Evolutionary conservation across 2,329 filamentous ascomycete species (phyloP).

Genomic region (Davidsoniella virescens): DNA sequence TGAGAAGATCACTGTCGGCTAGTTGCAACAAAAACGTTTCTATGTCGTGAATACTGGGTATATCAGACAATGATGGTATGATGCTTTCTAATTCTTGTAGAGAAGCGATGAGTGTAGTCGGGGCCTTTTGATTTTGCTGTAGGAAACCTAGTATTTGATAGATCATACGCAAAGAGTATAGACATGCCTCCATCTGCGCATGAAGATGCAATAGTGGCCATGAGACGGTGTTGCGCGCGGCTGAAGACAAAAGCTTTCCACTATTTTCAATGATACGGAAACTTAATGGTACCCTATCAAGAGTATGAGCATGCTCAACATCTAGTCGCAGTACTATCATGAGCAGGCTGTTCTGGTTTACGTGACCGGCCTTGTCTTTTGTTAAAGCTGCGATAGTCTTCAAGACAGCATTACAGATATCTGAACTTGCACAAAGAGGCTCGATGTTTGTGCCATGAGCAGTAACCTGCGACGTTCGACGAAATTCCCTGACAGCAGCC

Average conservation of each 20-base stretch:
- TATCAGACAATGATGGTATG: background rate
- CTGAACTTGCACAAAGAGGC: no score
- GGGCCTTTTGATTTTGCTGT: background rate
- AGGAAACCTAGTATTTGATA: conserved; percentile 20
- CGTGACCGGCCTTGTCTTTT: background rate
- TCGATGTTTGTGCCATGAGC: conserved; percentile 2
- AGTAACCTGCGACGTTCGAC: conserved; percentile 18
- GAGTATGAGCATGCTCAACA: conserved; percentile 13
- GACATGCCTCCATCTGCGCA: conserved; percentile 39
- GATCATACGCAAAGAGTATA: conserved; percentile 27
- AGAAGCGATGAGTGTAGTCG: no score
- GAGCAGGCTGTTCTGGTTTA: background rate
- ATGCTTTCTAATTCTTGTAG: background rate
- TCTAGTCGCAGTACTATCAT: conserved; percentile 13
- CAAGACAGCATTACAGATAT: background rate
- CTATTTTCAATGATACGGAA: background rate
- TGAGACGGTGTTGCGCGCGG: conserved; percentile 17
- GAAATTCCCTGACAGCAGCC: conserved; percentile 20
- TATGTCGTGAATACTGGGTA: conserved; percentile 1
- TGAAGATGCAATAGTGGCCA: conserved; percentile 47
- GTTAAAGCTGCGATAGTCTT: background rate
- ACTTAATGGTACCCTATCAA: conserved; percentile 17
- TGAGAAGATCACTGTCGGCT: background rate
- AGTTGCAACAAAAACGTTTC: conserved; percentile 1
- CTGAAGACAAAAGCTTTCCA: conserved; percentile 3